Base-by-base conservation (phyloP, 176 grass and related monocot species). In the Thinopyrum elongatum region DNA sequence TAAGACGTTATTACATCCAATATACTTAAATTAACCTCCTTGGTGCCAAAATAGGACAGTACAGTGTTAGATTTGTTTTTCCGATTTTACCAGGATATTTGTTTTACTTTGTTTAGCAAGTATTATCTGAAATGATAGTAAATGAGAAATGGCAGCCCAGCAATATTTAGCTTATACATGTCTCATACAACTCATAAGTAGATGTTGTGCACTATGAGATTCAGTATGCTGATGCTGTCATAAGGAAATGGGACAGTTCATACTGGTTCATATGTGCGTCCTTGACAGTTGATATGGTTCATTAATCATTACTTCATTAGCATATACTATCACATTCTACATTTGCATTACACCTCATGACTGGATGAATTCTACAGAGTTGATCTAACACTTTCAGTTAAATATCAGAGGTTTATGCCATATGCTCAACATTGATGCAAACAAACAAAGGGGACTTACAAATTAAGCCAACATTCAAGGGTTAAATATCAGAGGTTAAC, bases 241-340 rank as follows among this genome's bases (percentile, higher is more conserved):
- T 85, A 67, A 42, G 17, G 26, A 65, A 74, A 84, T n/a, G 22
- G 25, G 69, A 80, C 21, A 77, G 25, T 60, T 83, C 47, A 82
- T 12, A 82, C 2, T 22, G 7, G 53, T 81, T 74, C 25, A 77
- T 2, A 70, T 68, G 28, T 47, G 28, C 57, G 15, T 62, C 47
- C 30, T 78, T 69, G 30, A 33, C 16, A 17, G 8, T 23, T 76
- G 33, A 63, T 21, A 21, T 8, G 42, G 7, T 63, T 38, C 53
- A 39, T 78, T 22, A 28, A 5, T 76, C 26, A 39, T 51, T 61
- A 28, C 25, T 53, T 73, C 38, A 35, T 34, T 34, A 33, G 12
- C 65, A 71, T 57, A 57, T 22, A 22, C 53, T 57, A 57, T 8
- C 19, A 49, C 22, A 81, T 75, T 75, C 39, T 51, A 51, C 22